A percentile compares a stretch with the other conserved stretches of the same genome.
Conservation (phyloP, 208 protist species). For the Tetramitus jugosus region DNA sequence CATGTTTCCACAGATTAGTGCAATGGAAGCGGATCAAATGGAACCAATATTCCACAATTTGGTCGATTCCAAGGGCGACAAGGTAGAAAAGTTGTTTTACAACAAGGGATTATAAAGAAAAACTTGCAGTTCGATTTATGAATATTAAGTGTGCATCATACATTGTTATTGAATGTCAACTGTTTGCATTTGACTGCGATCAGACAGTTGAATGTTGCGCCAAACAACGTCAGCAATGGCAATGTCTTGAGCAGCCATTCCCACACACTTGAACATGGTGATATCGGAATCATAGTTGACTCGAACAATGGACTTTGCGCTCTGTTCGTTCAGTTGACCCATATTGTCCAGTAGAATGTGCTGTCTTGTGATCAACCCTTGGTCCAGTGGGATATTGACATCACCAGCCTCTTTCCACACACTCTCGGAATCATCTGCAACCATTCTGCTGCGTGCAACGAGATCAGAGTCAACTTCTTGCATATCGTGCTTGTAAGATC, state of each 20-base stretch:
- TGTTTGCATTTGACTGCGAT: no score
- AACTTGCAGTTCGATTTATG: no score
- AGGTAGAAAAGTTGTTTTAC: neutral
- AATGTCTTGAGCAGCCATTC: neutral
- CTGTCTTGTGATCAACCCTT: neutral
- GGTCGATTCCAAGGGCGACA: neutral
- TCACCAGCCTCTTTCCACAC: neutral
- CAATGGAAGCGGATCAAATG: neutral
- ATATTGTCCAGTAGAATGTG: neutral
- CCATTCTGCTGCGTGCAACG: neutral
- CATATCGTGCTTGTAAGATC: neutral
- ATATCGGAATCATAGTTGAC: neutral
- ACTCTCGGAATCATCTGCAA: neutral
- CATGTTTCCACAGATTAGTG: neutral
- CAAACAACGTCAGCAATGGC: neutral
- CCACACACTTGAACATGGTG: constrained; percentile 6
- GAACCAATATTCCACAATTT: neutral
- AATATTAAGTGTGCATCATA: no score
- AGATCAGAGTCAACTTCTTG: neutral
- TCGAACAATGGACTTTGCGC: neutral
- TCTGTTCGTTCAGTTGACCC: neutral
- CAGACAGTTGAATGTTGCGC: no score
- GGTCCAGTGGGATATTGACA: neutral
- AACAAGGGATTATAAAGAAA: constrained; percentile 19
- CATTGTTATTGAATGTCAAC: no score